Base-by-base conservation (phyloP, 495 filamentous ascomycete genomes). In the Clohesyomyces aquaticus region DNA sequence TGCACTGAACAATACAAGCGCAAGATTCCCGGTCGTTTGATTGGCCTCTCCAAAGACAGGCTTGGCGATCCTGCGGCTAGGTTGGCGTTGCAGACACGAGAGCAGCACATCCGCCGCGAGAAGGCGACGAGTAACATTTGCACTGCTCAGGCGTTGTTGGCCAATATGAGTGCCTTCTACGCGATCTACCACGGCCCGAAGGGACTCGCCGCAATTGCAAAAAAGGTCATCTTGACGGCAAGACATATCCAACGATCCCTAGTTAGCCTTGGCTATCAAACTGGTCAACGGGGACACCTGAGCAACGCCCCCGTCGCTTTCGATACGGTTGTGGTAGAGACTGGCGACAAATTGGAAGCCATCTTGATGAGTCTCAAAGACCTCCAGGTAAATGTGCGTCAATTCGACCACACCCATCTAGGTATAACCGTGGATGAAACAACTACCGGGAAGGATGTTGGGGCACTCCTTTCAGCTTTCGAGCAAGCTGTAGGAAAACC, bases 61-160 rank as follows among this genome's bases (percentile, higher is more conserved):
- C 78, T 93, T 8, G 94, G 94, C 8, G 84, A 90, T 64, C 85
- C 82, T 14, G 94, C 94, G n/a, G 86, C 94, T 66, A 80, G 94
- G 71, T 78, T 98, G 71, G 90, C 94, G 22, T 77, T 98, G 46
- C 94, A 98, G 77, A 98, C 94, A 12, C 80, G 94, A 72, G 94
- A 98, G 77, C 94, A 98, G 76, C 94, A 98, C 73, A 98, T 98
- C 74, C 83, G 94, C 68, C 84, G 94, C 70, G 94, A 98, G 76
- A 98, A 98, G 83, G 94, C 94, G 1, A 98, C 94, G 4, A 96
- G 92, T 80, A 98, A 98, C 75, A 96, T 98, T 61, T 98, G 94
- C 77, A 98, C 94, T 21, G 94, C 94, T 6, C 94, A 98, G 74
- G 94, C 94, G 9, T 76, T 98, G 18, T 82, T 98, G 29, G 94